phyloP scores from a whole-genome alignment of 176 grass and related monocot species.

The Avena eriantha region DNA sequence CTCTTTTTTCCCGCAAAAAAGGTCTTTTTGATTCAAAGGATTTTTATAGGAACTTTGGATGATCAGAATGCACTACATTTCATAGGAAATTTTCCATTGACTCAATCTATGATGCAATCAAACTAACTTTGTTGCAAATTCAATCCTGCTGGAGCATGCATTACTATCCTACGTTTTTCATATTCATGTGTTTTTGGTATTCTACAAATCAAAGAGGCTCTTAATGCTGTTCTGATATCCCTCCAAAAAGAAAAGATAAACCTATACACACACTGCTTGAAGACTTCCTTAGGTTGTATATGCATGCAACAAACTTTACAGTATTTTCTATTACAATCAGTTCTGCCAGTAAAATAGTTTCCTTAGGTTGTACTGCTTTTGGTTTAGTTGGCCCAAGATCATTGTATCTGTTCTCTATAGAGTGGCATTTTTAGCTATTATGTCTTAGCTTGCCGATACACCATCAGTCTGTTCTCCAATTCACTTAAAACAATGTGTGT shows the following conservation, averaged over 20 bases:
- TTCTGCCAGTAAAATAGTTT: background rate
- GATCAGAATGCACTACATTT: background rate
- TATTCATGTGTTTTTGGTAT: background rate
- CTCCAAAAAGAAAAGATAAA: background rate
- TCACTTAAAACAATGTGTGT: background rate
- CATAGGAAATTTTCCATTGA: background rate
- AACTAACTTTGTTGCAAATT: background rate
- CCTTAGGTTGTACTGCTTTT: background rate
- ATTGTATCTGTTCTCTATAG: background rate
- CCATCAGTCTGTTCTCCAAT: conserved; percentile 19
- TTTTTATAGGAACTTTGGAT: background rate
- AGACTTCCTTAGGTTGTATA: background rate
- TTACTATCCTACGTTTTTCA: background rate
- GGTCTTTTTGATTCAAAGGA: background rate
- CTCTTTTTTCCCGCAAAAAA: background rate
- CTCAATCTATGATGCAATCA: background rate
- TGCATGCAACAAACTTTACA: background rate
- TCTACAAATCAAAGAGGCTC: background rate
- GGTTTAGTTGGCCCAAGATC: background rate
- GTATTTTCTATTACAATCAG: background rate
- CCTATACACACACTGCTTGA: background rate
- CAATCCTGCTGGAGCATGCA: background rate
- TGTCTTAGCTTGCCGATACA: background rate
- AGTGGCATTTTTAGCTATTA: background rate
- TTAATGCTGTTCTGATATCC: background rate